phyloP scores from a whole-genome alignment of 345 rosid genomes.

The Chamaenerion angustifolium region DNA sequence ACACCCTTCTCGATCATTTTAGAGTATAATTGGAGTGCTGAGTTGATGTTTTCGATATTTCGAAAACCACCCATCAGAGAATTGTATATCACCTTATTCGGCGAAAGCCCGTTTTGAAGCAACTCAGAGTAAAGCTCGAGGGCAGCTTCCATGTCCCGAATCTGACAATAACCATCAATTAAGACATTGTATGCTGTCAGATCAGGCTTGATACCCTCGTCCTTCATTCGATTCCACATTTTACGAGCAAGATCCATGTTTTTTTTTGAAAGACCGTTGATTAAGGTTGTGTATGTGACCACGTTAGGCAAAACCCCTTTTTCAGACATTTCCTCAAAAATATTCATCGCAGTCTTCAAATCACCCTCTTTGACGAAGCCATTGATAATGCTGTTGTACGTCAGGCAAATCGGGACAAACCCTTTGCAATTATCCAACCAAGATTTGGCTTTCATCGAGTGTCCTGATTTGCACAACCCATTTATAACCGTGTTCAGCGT shows the following conservation, averaged over 20 bases:
- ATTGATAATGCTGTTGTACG: conserved; percentile 51
- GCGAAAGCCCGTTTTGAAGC: conserved; percentile 43
- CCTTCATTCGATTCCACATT: conserved; percentile 41
- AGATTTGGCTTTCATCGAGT: conserved; percentile 14
- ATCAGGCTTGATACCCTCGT: conserved; percentile 37
- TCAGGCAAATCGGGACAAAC: conserved; percentile 31
- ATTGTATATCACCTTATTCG: conserved; percentile 37
- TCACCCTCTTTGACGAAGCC: conserved; percentile 53
- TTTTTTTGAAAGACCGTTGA: conserved; percentile 44
- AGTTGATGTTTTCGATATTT: conserved; percentile 45
- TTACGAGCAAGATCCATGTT: conserved; percentile 38
- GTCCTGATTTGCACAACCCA: conserved; percentile 38
- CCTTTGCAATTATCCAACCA: conserved; percentile 35
- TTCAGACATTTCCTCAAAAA: conserved; percentile 40
- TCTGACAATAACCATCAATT: conserved; percentile 51
- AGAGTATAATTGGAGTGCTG: conserved; percentile 39
- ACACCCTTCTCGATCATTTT: conserved; percentile 52
- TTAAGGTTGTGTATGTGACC: conserved; percentile 51
- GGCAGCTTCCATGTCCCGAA: conserved; percentile 40
- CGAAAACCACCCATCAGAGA: conserved; percentile 61
- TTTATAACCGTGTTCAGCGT: conserved; percentile 40
- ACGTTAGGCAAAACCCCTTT: conserved; percentile 47
- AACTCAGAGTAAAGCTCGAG: conserved; percentile 41
- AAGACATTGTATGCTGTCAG: conserved; percentile 38
- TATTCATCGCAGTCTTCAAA: conserved; percentile 31